Percentiles rank a stretch among this genome's conserved stretches.
Conservation (phyloP, 192 early-diverging fungal genomes). For the Coemansia sp. region DNA sequence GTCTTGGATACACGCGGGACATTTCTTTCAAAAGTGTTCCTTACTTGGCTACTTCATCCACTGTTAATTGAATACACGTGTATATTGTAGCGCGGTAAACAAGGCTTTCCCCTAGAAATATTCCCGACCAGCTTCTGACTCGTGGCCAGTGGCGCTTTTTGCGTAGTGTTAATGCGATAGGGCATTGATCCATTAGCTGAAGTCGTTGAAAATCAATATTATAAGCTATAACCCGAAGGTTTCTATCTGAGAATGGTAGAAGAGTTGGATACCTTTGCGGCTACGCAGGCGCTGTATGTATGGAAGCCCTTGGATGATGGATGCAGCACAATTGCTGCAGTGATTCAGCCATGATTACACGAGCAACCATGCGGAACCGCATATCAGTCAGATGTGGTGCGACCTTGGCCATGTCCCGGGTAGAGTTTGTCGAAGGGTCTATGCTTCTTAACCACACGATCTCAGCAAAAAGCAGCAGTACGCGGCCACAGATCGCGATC, state of each 20-base stretch:
- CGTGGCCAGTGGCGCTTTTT: no score
- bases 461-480: constrained; percentile 67
- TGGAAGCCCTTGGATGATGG: constrained; percentile 16
- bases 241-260: no score
- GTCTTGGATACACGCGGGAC: no score
- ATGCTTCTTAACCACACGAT: constrained; percentile 68
- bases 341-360: constrained; percentile 66
- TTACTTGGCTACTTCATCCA: no score
- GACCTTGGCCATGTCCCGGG: constrained; percentile 59
- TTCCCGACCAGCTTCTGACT: no score
- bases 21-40: no score
- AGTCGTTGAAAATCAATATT: not conserved
- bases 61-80: no score
- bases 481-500: constrained; percentile 72
- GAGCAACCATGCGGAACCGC: constrained; percentile 64
- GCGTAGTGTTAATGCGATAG: no score
- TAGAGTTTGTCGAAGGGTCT: constrained; percentile 48
- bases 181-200: not conserved
- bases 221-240: no score
- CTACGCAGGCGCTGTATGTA: not conserved
- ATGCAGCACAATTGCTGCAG: constrained; percentile 72
- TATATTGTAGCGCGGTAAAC: no score
- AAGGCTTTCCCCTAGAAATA: no score
- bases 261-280: not conserved
- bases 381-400: constrained; percentile 66